Conservation (phyloP, 139 green algal genomes). For the Desmodesmus armatus region DNA sequence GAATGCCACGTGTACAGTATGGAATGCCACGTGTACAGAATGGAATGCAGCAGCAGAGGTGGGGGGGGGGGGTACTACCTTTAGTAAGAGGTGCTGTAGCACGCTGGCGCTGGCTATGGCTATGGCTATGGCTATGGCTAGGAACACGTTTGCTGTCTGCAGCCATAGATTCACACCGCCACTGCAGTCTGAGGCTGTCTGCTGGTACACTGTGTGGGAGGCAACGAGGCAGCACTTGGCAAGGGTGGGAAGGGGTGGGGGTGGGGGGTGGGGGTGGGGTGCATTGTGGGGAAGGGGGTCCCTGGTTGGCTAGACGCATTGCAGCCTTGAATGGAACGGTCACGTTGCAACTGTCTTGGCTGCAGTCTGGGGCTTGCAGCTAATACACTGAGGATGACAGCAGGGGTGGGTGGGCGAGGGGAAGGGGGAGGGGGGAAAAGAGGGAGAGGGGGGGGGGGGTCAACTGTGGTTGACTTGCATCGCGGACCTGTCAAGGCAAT, state of each 20-base stretch:
- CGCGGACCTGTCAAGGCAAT: no score
- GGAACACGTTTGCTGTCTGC: conserved; percentile 37
- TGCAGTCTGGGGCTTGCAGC: background rate
- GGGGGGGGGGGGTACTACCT: background rate
- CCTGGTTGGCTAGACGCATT: no score
- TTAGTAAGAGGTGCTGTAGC: background rate
- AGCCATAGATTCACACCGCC: conserved; percentile 47
- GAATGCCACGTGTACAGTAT: background rate
- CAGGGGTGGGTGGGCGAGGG: no score
- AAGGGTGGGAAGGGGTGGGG: no score
- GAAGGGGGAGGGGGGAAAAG: no score
- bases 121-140: conserved; percentile 40
- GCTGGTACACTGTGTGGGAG: conserved; percentile 47
- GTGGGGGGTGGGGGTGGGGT: background rate
- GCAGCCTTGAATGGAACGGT: no score
- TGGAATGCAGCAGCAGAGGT: background rate
- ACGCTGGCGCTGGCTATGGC: conserved; percentile 23
- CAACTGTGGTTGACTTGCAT: no score
- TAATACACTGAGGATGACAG: background rate
- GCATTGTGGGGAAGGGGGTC: no score
- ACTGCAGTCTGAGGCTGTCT: conserved; percentile 24
- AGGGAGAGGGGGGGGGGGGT: no score
- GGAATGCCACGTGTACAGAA: background rate
- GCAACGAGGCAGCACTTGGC: background rate
- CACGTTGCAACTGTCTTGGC: no score